phyloP scores from a whole-genome alignment of 2,329 filamentous ascomycete species.

The Sarocladium strictum region DNA sequence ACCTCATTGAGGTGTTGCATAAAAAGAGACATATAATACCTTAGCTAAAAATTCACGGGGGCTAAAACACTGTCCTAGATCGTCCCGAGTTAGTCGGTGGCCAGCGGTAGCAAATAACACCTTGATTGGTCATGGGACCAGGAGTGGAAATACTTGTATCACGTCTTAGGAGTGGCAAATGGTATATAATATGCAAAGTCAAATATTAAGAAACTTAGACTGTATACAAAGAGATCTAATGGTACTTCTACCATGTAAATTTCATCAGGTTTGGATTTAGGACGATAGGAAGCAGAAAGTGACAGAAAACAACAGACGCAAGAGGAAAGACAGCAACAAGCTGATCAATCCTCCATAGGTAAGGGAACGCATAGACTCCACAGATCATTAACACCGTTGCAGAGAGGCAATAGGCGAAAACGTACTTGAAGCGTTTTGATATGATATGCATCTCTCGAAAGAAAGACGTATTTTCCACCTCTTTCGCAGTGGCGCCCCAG shows the following conservation, averaged over 20 bases:
- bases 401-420: neutral
- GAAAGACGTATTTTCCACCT: neutral
- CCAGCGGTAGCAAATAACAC: no score
- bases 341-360: neutral
- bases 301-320: neutral
- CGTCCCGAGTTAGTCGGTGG: no score
- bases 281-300: neutral
- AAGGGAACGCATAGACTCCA: neutral
- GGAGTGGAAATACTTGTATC: no score
- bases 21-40: no score
- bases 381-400: neutral
- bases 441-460: neutral
- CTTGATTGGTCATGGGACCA: no score
- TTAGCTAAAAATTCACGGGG: no score
- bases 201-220: neutral
- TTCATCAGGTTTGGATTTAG: neutral
- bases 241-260: neutral
- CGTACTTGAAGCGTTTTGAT: neutral
- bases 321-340: neutral
- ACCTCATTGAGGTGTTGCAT: no score
- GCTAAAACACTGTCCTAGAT: no score
- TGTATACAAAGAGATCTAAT: neutral
- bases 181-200: neutral
- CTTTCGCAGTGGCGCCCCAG: neutral
- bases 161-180: no score